These are phyloP conservation scores for Plenodomus biglobosus DNA, from an alignment of 2,329 filamentous ascomycete genomes.

Conservation along the genomic window DNA sequence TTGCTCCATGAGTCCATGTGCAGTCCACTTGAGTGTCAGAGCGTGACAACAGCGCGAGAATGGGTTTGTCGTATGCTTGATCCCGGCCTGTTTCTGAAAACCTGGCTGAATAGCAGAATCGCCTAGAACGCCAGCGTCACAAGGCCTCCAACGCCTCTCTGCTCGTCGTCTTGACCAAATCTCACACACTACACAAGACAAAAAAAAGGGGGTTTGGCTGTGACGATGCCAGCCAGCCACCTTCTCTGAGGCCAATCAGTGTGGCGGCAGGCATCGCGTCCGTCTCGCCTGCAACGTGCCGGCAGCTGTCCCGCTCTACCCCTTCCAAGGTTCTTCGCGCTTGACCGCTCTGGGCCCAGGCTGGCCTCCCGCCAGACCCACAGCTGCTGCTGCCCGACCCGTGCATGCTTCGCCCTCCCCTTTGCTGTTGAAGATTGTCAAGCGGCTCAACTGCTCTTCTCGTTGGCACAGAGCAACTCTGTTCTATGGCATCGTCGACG, in stretches of 20 bases:
- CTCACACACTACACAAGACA: too few species aligned
- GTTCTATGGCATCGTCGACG: not conserved
- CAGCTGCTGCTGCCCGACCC: constrained; percentile 20
- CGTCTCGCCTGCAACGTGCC: constrained; percentile 17
- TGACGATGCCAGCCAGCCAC: constrained; percentile 7
- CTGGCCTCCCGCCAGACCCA: constrained; percentile 2
- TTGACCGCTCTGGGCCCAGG: constrained; percentile 16
- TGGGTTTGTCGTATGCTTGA: too few species aligned
- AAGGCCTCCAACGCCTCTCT: not conserved
- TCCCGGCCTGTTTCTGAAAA: too few species aligned
- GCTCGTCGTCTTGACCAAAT: constrained; percentile 7
- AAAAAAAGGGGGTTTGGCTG: not conserved
- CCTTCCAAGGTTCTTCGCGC: too few species aligned
- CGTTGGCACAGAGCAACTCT: not conserved
- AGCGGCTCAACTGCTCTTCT: not conserved
- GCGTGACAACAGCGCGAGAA: not conserved
- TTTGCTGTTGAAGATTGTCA: not conserved
- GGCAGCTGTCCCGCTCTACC: constrained; percentile 12
- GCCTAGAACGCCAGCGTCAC: too few species aligned
- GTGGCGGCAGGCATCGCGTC: constrained; percentile 6
- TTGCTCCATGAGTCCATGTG: too few species aligned
- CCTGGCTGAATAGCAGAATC: too few species aligned
- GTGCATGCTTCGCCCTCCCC: not conserved
- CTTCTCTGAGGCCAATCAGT: constrained; percentile 17
- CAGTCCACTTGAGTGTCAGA: too few species aligned